Percentiles rank a stretch among this genome's conserved stretches.
These are phyloP conservation scores for Botrytis cinerea DNA, from an alignment of 2,329 filamentous ascomycete genomes.

Conservation along the genomic window DNA sequence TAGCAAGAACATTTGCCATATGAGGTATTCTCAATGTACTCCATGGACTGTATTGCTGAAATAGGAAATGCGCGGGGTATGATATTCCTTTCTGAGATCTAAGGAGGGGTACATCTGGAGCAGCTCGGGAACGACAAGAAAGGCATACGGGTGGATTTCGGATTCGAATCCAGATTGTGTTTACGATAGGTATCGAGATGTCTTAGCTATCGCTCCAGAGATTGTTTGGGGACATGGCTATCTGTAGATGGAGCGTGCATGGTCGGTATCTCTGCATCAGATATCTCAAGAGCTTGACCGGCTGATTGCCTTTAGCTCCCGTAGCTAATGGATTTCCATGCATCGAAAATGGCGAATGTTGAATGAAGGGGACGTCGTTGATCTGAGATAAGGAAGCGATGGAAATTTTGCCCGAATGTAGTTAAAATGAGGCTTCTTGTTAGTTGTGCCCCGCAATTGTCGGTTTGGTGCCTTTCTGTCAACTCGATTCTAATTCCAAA, in stretches of 20 bases:
- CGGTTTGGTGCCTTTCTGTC: background rate
- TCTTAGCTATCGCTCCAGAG: background rate
- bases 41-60: constrained; percentile 24
- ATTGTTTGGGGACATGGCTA: background rate
- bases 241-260: background rate
- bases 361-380: constrained; percentile 17
- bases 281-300: background rate
- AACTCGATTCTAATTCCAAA: background rate
- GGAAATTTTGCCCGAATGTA: constrained; percentile 30
- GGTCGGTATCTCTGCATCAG: background rate
- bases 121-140: background rate
- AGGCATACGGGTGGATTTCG: constrained; percentile 5
- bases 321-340: background rate
- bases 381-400: constrained; percentile 25
- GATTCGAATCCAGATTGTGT: background rate
- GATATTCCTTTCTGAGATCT: background rate
- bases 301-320: background rate
- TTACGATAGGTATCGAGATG: background rate
- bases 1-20: constrained; percentile 26
- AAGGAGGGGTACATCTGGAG: background rate
- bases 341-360: constrained; percentile 1
- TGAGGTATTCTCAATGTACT: constrained; percentile 7
- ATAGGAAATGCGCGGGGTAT: constrained; percentile 22
- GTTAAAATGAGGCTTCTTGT: constrained; percentile 27
- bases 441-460: constrained; percentile 4